phyloP scores from a whole-genome alignment of 2,329 filamentous ascomycete species.

The Tolypocladium album region DNA sequence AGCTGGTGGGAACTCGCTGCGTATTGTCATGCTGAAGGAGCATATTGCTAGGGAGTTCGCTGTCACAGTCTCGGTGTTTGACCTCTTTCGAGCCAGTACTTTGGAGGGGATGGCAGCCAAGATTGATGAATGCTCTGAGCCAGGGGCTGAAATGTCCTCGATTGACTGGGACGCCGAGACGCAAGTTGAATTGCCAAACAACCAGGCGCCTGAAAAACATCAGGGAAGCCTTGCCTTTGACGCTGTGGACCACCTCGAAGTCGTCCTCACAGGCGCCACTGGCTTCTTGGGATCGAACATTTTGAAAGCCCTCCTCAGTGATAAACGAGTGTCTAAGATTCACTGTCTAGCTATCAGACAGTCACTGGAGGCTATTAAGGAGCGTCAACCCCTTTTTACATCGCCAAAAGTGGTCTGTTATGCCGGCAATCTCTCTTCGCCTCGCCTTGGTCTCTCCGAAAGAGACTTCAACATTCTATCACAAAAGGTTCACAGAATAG shows the following conservation, averaged over 20 bases:
- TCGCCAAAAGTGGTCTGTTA: constrained; percentile 9
- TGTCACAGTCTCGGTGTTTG: constrained; percentile 16
- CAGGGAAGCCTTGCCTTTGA: background rate
- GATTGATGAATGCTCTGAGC: constrained; percentile 8
- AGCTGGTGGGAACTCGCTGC: constrained; percentile 29
- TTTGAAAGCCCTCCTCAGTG: constrained; percentile 5
- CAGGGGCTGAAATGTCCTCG: constrained; percentile 1
- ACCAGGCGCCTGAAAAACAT: background rate
- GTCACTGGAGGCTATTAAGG: constrained; percentile 3
- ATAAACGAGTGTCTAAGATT: constrained; percentile 20
- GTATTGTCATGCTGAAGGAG: constrained; percentile 24
- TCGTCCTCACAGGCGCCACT: constrained; percentile 3
- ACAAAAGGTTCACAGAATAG: constrained; percentile 24
- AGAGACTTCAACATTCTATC: constrained; percentile 3
- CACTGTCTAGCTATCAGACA: constrained; percentile 30
- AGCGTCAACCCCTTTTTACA: background rate
- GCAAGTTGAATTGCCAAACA: background rate
- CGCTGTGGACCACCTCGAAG: background rate
- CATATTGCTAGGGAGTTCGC: constrained; percentile 20
- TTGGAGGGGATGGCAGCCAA: constrained; percentile 26
- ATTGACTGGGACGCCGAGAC: constrained; percentile 18
- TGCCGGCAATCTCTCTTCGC: constrained; percentile 15
- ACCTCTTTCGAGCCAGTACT: constrained; percentile 26
- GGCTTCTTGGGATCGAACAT: constrained; percentile 5
- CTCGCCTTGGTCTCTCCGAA: constrained; percentile 11